A percentile compares a stretch with the other conserved stretches of the same genome.
These are phyloP conservation scores for Cordyceps tenuipes DNA, from an alignment of 2,329 filamentous ascomycete genomes.

Conservation along the genomic window DNA sequence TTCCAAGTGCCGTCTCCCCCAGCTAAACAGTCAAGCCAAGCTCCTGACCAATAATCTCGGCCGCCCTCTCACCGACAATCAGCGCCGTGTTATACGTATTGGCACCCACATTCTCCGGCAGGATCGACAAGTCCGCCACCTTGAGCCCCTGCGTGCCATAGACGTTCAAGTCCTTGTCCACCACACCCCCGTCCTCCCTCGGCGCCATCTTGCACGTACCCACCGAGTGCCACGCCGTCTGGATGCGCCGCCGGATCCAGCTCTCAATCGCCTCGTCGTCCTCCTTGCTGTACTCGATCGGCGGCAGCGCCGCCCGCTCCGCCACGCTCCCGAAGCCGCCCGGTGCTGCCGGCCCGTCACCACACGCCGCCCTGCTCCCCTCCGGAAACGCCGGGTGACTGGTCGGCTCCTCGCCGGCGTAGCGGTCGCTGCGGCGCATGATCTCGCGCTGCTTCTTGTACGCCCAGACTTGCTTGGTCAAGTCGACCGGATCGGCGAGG, in stretches of 20 bases:
- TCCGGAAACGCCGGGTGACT: conserved; percentile 35
- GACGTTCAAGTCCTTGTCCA: conserved; percentile 32
- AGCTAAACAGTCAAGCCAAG: conserved; percentile 17
- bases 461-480: conserved; percentile 51
- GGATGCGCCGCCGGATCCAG: conserved; percentile 28
- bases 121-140: conserved; percentile 21
- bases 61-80: conserved; percentile 38
- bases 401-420: conserved; percentile 34
- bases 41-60: conserved; percentile 29
- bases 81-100: conserved; percentile 42
- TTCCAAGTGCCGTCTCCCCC: background rate
- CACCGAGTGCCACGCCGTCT: conserved; percentile 33
- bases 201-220: conserved; percentile 36
- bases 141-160: conserved; percentile 32
- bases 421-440: conserved; percentile 44
- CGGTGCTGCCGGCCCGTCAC: conserved; percentile 36
- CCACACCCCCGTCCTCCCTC: conserved; percentile 29
- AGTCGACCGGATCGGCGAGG: conserved; percentile 37
- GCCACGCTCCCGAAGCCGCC: conserved; percentile 27
- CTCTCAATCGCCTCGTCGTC: conserved; percentile 39
- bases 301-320: conserved; percentile 22
- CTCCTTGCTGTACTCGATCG: conserved; percentile 38
- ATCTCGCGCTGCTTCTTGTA: conserved; percentile 57
- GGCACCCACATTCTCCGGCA: conserved; percentile 30
- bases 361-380: conserved; percentile 29